phyloP scores from a whole-genome alignment of 495 filamentous ascomycete genomes.

The Apodospora peruviana region DNA sequence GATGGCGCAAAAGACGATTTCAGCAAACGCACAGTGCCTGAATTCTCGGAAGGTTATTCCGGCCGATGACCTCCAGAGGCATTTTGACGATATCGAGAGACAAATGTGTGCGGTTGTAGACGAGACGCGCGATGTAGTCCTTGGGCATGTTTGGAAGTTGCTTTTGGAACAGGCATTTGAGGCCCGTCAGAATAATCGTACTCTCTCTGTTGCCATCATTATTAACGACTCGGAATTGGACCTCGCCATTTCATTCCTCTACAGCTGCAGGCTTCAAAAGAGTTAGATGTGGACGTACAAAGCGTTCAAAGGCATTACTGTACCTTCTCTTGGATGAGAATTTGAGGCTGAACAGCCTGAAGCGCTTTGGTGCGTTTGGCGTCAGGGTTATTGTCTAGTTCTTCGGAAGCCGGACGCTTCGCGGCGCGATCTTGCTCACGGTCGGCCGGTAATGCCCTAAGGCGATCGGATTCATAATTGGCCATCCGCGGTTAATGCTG shows the following conservation, averaged over 20 bases:
- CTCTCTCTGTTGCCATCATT: slow-evolving; percentile 82
- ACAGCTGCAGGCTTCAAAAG: slow-evolving; percentile 68
- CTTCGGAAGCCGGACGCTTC: slow-evolving; percentile 17
- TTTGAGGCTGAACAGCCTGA: slow-evolving; percentile 11
- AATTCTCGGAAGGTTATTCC: slow-evolving; percentile 94
- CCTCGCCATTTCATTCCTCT: slow-evolving; percentile 88
- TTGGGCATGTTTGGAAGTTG: slow-evolving; percentile 98
- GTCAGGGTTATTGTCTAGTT: slow-evolving; percentile 5
- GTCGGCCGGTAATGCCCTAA: too few species aligned
- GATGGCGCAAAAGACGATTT: slow-evolving; percentile 97
- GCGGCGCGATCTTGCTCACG: slow-evolving; percentile 1
- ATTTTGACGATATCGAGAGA: slow-evolving; percentile 94
- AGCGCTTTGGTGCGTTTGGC: slow-evolving; percentile 17
- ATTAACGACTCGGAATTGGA: slow-evolving; percentile 94
- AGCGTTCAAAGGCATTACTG: slow-evolving; percentile 6
- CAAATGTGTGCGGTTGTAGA: slow-evolving; percentile 90
- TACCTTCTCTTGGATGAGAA: slow-evolving; percentile 70
- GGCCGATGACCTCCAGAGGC: slow-evolving; percentile 82
- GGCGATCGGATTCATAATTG: too few species aligned
- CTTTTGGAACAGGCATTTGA: slow-evolving; percentile 97
- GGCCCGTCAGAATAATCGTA: slow-evolving; percentile 82
- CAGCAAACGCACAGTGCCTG: slow-evolving; percentile 80
- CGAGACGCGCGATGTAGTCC: slow-evolving; percentile 93
- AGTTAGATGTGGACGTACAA: neutral
- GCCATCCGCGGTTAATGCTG: too few species aligned